A percentile compares a stretch with the other conserved stretches of the same genome.
Evolutionary conservation across 2,329 filamentous ascomycete species (phyloP).

Genomic region (Curvularia verruculosa): DNA sequence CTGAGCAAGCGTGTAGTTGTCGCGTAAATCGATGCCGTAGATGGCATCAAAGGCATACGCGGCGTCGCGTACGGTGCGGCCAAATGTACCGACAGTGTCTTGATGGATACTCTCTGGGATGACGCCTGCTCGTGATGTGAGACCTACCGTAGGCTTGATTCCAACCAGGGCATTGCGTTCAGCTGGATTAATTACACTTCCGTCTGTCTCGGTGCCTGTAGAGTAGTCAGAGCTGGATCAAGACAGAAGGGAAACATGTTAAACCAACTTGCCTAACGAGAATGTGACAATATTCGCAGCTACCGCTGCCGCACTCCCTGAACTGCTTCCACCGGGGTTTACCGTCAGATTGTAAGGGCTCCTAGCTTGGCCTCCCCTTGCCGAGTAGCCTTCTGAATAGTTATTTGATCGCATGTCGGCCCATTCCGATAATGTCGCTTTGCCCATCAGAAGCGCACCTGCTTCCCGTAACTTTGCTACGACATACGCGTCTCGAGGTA

Average conservation of each 20-base stretch:
- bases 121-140: slow-evolving; percentile 65
- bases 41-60: slow-evolving; percentile 71
- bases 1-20: slow-evolving; percentile 70
- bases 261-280: slow-evolving; percentile 60
- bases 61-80: slow-evolving; percentile 71
- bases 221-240: neutral
- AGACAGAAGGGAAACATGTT: neutral
- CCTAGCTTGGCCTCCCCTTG: slow-evolving; percentile 39
- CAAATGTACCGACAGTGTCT: slow-evolving; percentile 72
- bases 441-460: slow-evolving; percentile 71
- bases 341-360: slow-evolving; percentile 70
- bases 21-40: slow-evolving; percentile 65
- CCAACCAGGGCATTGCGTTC: slow-evolving; percentile 72
- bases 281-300: slow-evolving; percentile 68
- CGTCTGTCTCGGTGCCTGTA: slow-evolving; percentile 70
- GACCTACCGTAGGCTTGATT: slow-evolving; percentile 76
- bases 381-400: slow-evolving; percentile 44
- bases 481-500: slow-evolving; percentile 71
- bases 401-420: slow-evolving; percentile 54
- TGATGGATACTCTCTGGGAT: slow-evolving; percentile 71
- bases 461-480: slow-evolving; percentile 66
- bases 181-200: slow-evolving; percentile 70
- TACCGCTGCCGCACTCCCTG: slow-evolving; percentile 69
- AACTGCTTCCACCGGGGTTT: slow-evolving; percentile 71
- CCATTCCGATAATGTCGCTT: slow-evolving; percentile 75